Evolutionary conservation across 768 basidiomycete genomes (phyloP).

Genomic region (Psilocybe azurescens): DNA sequence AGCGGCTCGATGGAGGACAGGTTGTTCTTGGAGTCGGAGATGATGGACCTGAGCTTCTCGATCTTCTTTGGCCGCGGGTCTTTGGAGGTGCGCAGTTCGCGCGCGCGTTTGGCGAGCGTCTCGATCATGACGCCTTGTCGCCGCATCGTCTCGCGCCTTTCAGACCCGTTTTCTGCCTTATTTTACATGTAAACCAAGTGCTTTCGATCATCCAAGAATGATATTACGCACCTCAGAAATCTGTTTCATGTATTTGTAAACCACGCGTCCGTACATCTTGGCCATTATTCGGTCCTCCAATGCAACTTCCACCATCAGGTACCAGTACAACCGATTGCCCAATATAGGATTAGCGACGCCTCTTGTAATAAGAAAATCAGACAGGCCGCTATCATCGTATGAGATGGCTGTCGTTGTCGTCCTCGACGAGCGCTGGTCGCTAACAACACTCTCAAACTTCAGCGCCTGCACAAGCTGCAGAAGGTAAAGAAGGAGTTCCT

Average conservation of each 20-base stretch:
- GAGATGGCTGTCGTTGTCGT: slow-evolving; percentile 77
- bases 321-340: slow-evolving; percentile 96
- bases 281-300: slow-evolving; percentile 84
- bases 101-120: slow-evolving; percentile 83
- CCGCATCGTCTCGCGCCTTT: slow-evolving; percentile 87
- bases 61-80: slow-evolving; percentile 97
- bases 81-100: slow-evolving; percentile 87
- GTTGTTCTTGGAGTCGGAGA: slow-evolving; percentile 86
- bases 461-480: slow-evolving; percentile 97
- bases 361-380: slow-evolving; percentile 88
- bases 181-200: not conserved
- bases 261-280: slow-evolving; percentile 93
- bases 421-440: slow-evolving; percentile 77
- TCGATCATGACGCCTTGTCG: slow-evolving; percentile 91
- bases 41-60: slow-evolving; percentile 86
- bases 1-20: slow-evolving; percentile 81
- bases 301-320: slow-evolving; percentile 95
- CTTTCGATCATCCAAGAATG: not conserved
- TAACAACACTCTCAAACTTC: slow-evolving; percentile 89
- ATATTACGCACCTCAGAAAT: slow-evolving; percentile 72
- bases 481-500: slow-evolving; percentile 94
- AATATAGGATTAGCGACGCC: slow-evolving; percentile 84
- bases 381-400: slow-evolving; percentile 90
- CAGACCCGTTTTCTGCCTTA: slow-evolving; percentile 75
- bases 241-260: slow-evolving; percentile 88